Evolutionary conservation across 495 filamentous ascomycete genomes (phyloP).

Genomic region (Neurospora sp.): DNA sequence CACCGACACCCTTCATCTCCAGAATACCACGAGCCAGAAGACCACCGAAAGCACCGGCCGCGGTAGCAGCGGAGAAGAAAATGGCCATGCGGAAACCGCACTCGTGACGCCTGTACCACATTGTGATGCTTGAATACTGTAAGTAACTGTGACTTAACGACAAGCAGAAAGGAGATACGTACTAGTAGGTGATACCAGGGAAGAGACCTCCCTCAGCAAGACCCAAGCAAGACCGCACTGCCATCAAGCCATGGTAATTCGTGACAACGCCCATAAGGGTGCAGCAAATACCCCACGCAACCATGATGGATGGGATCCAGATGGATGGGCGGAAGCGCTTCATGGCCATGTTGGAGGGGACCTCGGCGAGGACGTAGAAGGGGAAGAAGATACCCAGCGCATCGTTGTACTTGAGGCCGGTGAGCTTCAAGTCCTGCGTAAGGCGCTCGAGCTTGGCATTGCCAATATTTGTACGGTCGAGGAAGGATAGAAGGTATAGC

Average conservation of each 20-base stretch:
- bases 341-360: slow-evolving; percentile 60
- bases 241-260: slow-evolving; percentile 63
- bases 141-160: not conserved
- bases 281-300: slow-evolving; percentile 45
- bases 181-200: slow-evolving; percentile 63
- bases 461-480: slow-evolving; percentile 68
- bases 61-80: slow-evolving; percentile 74
- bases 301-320: slow-evolving; percentile 49
- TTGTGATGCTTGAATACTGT: slow-evolving; percentile 40
- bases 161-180: not conserved
- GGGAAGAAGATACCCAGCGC: slow-evolving; percentile 73
- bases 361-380: slow-evolving; percentile 70
- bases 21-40: slow-evolving; percentile 60
- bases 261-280: slow-evolving; percentile 64
- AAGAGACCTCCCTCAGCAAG: slow-evolving; percentile 72
- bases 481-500: slow-evolving; percentile 56
- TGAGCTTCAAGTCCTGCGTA: slow-evolving; percentile 50
- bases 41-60: slow-evolving; percentile 71
- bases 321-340: slow-evolving; percentile 53
- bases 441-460: slow-evolving; percentile 72
- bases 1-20: slow-evolving; percentile 55
- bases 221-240: slow-evolving; percentile 62
- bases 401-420: slow-evolving; percentile 55
- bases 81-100: slow-evolving; percentile 61
- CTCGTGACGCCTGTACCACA: slow-evolving; percentile 59